These are phyloP conservation scores for Hygrocybe punicea DNA, from an alignment of 768 basidiomycete genomes.

Conservation along the genomic window DNA sequence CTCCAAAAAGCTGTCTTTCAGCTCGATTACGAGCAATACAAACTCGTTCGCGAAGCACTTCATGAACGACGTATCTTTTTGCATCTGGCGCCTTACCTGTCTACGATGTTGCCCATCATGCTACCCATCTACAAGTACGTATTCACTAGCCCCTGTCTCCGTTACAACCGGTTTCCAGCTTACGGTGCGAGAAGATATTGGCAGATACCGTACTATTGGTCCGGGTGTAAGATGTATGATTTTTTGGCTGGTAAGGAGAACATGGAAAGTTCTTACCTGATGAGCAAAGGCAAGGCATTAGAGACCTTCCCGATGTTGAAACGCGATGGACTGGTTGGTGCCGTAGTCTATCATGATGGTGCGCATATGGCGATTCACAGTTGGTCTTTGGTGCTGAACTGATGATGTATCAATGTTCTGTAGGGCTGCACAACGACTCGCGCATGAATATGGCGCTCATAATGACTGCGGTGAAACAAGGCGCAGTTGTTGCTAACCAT, in stretches of 20 bases:
- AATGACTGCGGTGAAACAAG: constrained; percentile 91
- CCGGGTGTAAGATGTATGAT: constrained; percentile 96
- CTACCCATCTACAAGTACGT: constrained; percentile 89
- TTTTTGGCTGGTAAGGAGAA: constrained; percentile 92
- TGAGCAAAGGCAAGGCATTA: constrained; percentile 90
- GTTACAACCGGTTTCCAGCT: constrained; percentile 6
- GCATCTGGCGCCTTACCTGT: constrained; percentile 92
- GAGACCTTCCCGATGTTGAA: constrained; percentile 98
- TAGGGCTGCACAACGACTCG: constrained; percentile 97
- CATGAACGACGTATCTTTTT: constrained; percentile 92
- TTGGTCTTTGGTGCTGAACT: too few species aligned
- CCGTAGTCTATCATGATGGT: constrained; percentile 98
- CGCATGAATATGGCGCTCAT: constrained; percentile 96
- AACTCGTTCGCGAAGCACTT: constrained; percentile 92
- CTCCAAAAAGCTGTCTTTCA: constrained; percentile 95
- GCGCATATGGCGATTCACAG: too few species aligned
- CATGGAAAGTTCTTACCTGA: constrained; percentile 92
- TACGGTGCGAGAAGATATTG: constrained; percentile 62
- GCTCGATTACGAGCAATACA: constrained; percentile 94
- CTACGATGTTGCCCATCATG: constrained; percentile 93
- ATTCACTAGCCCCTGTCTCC: background rate
- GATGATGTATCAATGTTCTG: background rate
- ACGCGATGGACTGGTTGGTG: constrained; percentile 84
- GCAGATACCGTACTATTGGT: constrained; percentile 96
- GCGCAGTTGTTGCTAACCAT: constrained; percentile 86